Conservation (phyloP, 768 basidiomycete species). For the Trametes cubensis region DNA sequence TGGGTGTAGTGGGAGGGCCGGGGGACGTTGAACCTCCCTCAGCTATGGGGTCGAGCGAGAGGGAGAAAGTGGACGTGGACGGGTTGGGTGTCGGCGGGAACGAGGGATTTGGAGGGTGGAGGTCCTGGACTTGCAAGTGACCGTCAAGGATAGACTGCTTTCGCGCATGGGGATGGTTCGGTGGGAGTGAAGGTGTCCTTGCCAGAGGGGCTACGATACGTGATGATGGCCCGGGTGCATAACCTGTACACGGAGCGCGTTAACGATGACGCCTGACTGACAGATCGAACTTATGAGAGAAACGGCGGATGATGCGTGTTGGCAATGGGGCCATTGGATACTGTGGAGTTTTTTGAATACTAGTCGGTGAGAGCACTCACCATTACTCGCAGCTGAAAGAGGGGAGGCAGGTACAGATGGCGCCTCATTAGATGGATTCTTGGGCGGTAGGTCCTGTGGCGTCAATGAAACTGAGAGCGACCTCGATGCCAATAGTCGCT, state of each 20-base stretch:
- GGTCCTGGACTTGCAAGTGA: slow-evolving; percentile 38
- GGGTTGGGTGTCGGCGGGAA: slow-evolving; percentile 32
- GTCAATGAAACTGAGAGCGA: slow-evolving; percentile 70
- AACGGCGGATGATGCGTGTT: too few relatives aligned
- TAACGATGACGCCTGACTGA: background rate
- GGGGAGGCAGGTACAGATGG: slow-evolving; percentile 4
- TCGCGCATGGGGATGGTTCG: slow-evolving; percentile 76
- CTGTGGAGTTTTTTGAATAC: too few relatives aligned
- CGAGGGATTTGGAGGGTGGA: slow-evolving; percentile 23
- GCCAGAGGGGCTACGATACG: slow-evolving; percentile 45
- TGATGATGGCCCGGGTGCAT: slow-evolving; percentile 19
- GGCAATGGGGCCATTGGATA: too few relatives aligned
- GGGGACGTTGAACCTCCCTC: slow-evolving; percentile 32
- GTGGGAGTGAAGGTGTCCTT: slow-evolving; percentile 45
- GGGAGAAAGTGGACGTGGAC: slow-evolving; percentile 36
- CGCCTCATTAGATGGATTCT: background rate
- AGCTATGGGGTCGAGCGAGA: slow-evolving; percentile 40
- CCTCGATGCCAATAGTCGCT: slow-evolving; percentile 48
- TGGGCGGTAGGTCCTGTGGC: slow-evolving; percentile 43
- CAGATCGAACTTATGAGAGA: too few relatives aligned
- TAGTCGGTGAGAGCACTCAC: slow-evolving; percentile 4
- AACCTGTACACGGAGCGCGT: background rate
- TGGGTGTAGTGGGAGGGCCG: slow-evolving; percentile 33
- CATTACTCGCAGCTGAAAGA: background rate
- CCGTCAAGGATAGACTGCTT: slow-evolving; percentile 71